These are phyloP conservation scores for Roridomyces roridus DNA, from an alignment of 768 basidiomycete species.

Conservation along the genomic window DNA sequence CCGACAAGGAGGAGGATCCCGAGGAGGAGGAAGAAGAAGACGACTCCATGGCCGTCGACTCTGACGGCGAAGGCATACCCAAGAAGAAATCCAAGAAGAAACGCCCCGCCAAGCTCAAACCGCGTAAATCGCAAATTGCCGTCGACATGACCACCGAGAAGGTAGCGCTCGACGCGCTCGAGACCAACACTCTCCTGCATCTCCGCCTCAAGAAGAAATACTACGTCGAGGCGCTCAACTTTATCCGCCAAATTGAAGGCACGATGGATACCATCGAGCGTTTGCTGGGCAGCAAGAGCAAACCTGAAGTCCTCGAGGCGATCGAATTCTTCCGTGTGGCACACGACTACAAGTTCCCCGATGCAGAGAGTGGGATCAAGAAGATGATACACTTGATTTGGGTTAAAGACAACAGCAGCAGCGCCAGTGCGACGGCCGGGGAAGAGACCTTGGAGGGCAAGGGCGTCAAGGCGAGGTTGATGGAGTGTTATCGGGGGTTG, in stretches of 20 bases:
- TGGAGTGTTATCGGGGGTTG: conserved; percentile 86
- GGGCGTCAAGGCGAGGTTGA: conserved; percentile 82
- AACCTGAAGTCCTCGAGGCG: conserved; percentile 81
- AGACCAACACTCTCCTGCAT: conserved; percentile 68
- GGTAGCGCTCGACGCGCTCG: conserved; percentile 69
- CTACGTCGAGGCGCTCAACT: conserved; percentile 82
- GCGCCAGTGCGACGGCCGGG: conserved; percentile 72
- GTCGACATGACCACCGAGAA: conserved; percentile 77
- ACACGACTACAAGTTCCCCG: conserved; percentile 79
- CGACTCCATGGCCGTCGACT: conserved; percentile 47
- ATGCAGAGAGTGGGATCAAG: conserved; percentile 85
- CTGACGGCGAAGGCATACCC: conserved; percentile 38
- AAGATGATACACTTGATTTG: conserved; percentile 98
- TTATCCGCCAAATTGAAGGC: conserved; percentile 66
- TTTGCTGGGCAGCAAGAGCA: conserved; percentile 86
- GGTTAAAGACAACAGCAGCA: conserved; percentile 90
- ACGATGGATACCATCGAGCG: conserved; percentile 77
- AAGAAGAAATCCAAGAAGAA: conserved; percentile 50
- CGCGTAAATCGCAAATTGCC: conserved; percentile 75
- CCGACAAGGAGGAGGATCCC: conserved; percentile 36
- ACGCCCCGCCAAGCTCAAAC: conserved; percentile 53
- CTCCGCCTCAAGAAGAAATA: conserved; percentile 84
- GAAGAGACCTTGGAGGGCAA: conserved; percentile 77
- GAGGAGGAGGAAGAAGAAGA: conserved; percentile 43
- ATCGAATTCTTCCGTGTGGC: conserved; percentile 91